A percentile compares a stretch with the other conserved stretches of the same genome.
Conservation (phyloP, 1,284 basidiomycete genomes). For the Puccinia polysora region DNA sequence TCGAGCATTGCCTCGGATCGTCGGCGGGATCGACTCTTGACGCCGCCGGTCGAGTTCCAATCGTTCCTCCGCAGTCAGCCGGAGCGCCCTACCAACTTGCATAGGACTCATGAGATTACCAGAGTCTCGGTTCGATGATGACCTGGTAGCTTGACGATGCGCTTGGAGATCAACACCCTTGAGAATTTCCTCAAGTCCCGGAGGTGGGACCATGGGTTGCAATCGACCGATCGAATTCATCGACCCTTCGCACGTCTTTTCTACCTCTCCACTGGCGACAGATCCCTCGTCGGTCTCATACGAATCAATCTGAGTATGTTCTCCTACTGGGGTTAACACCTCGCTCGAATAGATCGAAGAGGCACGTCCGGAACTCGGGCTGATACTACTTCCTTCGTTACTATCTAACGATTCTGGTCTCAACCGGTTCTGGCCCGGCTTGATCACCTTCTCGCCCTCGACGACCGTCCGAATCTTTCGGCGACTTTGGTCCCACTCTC, state of each 20-base stretch:
- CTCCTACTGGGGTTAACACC: constrained; percentile 9
- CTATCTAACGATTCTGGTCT: constrained; percentile 36
- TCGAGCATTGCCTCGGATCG: neutral
- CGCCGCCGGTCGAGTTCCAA: neutral
- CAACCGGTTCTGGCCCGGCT: neutral
- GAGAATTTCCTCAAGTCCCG: constrained; percentile 25
- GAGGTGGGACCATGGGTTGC: neutral
- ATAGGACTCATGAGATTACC: too few relatives aligned
- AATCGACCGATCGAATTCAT: neutral
- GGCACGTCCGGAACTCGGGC: constrained; percentile 12
- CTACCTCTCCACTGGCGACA: neutral
- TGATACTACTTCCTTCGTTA: constrained; percentile 1
- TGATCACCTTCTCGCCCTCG: constrained; percentile 2
- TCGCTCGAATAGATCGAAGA: constrained; percentile 35
- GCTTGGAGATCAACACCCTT: too few relatives aligned
- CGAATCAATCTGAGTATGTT: neutral
- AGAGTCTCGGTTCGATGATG: too few relatives aligned
- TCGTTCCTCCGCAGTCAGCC: constrained; percentile 14
- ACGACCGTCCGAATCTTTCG: constrained; percentile 13
- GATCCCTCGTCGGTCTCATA: neutral
- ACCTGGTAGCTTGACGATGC: too few relatives aligned
- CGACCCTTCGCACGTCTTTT: neutral
- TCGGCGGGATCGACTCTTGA: constrained; percentile 9
- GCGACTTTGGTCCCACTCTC: constrained; percentile 35
- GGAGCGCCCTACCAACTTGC: neutral